Evolutionary conservation across 176 grass and related monocot species (phyloP), one percentile per base, ranked within the genome.

Genomic region (Oryza australiensis): DNA sequence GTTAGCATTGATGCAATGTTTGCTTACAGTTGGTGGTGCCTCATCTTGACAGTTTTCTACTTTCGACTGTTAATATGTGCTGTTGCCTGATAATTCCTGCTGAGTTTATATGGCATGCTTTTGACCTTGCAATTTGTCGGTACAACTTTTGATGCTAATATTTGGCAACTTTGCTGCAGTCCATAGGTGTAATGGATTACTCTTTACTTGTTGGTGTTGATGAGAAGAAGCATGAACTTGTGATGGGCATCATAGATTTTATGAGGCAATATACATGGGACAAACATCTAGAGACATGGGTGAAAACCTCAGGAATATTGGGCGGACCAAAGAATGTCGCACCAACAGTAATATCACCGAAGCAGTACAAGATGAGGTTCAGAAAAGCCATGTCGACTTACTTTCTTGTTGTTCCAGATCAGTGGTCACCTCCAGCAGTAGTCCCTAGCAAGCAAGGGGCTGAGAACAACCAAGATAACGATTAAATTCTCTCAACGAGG

Each of bases 261-360:
- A 93, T 95, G 91, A 95, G 96, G 71, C 93, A 95, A 62, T 99
- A 99, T 84, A 99, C 96, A 9, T 99, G 92, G 92, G 95, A 98
- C 62, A 99, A 99, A 78, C 93, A 95, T 83, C 87, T 95, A 13
- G 93, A 99, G 83, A 95, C 96, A 85, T 99, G 96, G 90, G 96
- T 95, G 33, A 99, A 99, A 86, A 91, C 96, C 85, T 94, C 96
- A 66, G 93, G 96, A 69, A 95, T 99, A 78, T 85, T 99, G 79
- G 96, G 96, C 15, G 96, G 96, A 49, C 96, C 91, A 1, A 99
- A 92, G 70, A 99, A 99, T 75, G 93, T 92, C 4, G 89, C 89
- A 28, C 93, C 96, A 15, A 99, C 96, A 16, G 96, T 99, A 35
- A 93, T 99, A 87, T 99, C 96, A 57, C 96, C 96, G 7, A 94